Evolutionary conservation across 371 early-diverging fungal species (phyloP), one percentile per base, ranked within the genome.

Genomic region (Zopfochytrium polystomum): DNA sequence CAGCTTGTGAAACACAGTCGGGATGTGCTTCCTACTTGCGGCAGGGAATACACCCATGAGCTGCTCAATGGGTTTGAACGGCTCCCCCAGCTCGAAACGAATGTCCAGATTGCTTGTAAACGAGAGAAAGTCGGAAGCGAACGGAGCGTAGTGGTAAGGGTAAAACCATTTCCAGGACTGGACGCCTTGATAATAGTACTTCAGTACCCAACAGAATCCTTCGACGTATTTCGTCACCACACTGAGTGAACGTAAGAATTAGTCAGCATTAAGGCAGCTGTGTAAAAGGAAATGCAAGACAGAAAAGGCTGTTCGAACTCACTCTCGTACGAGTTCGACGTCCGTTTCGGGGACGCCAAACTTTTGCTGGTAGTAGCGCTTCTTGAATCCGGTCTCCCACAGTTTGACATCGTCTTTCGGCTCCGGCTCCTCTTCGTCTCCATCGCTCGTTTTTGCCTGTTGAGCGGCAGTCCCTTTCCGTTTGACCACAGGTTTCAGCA

Each of bases 131-230:
- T 96, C 95, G 3, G 87, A 85, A 2, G 92, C 91, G 77, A 94
- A 91, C 11, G 99, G 99, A 22, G 99, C 92, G 75, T 96, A 99
- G 75, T 99, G 93, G 73, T 90, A 93, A 2, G 99, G 98, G 71
- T 91, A 99, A 78, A 87, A 99, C 96, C 97, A 99, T 33, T 90
- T 86, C 99, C 99, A 99, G 23, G 94, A 92, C 13, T 87, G 90
- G 60, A 90, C 89, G 22, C 97, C 93, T 68, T 87, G 83, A 73
- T 93, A 94, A 68, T 99, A 99, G 75, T 99, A 99, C 65, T 87
- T 86, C 56, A 96, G 86, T 26, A 98, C 95, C 99, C 99, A 99
- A 64, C 90, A 88, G 32, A 99, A 80, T n/a, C 99, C 99, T 71
- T 95, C 92, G 44, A 97, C 84, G 65, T 99, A 99, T 51, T 88